Base-by-base conservation (phyloP, 352 stramenopile species). In the Nothophytophthora sp. region DNA sequence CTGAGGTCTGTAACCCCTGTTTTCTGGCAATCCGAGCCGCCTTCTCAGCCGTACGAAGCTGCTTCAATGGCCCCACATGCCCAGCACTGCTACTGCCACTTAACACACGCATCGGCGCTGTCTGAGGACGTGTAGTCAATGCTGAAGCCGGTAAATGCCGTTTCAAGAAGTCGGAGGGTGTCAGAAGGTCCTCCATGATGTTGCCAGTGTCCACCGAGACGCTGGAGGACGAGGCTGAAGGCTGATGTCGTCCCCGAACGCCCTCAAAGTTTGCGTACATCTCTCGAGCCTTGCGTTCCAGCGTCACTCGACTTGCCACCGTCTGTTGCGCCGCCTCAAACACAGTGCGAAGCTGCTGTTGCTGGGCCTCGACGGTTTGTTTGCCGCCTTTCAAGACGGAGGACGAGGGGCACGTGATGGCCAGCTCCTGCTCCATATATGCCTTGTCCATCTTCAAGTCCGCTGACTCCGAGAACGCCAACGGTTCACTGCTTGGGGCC, bases 211-310 rank as follows among this genome's bases (percentile, higher is more conserved):
- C 55, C n/a, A n/a, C n/a, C n/a, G n/a, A n/a, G n/a, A n/a, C n/a
- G n/a, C n/a, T 20, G 33, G 24, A 18, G 37, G 48, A 20, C 13
- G 35, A 2, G 32, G 37, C 9, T 30, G 46, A 37, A 16, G 57
- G 38, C 20, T 40, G 8, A 18, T 32, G 29, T 65, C 46, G 51
- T 2, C 27, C 42, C 28, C 63, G 44, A 6, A 63, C 32, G 6
- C 47, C 36, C 16, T 76, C 53, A 25, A 87, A 44, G 39, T 86
- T 87, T 0, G 42, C 53, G 42, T 89, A 89, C 73, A 89, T 87
- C 4, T 74, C 68, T 4, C 38, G 40, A 0, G 78, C 59, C 41
- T 86, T 84, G 11, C 68, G 68, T 36, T 76, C 64, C 16, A 89
- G 38, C 12, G 60, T 73, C 4, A 55, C 42, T 20, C 73, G 77